A percentile compares a stretch with the other conserved stretches of the same genome.
Evolutionary conservation across 2,329 filamentous ascomycete genomes (phyloP).

Genomic region (Geoglossum cookeanum): DNA sequence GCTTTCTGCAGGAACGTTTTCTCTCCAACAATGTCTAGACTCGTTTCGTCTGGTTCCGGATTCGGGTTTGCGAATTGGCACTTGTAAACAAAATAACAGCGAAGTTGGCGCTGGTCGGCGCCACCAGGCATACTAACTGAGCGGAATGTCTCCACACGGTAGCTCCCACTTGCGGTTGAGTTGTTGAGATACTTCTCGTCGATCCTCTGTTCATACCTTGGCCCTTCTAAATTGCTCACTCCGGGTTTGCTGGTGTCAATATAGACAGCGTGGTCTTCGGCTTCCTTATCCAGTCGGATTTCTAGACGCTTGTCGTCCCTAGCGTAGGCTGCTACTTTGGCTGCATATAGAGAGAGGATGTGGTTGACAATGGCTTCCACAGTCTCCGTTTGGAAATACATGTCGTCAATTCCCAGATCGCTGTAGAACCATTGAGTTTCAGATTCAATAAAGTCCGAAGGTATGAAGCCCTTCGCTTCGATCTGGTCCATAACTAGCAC

Average conservation of each 20-base stretch:
- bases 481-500: constrained; percentile 61
- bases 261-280: constrained; percentile 86
- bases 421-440: constrained; percentile 97
- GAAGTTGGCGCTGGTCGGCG: constrained; percentile 60
- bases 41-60: constrained; percentile 58
- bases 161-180: constrained; percentile 49
- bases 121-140: constrained; percentile 61
- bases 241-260: constrained; percentile 94
- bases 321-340: constrained; percentile 85
- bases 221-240: constrained; percentile 53
- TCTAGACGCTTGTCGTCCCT: constrained; percentile 87
- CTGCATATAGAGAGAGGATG: constrained; percentile 89
- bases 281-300: constrained; percentile 91
- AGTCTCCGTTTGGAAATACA: constrained; percentile 86
- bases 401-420: constrained; percentile 91
- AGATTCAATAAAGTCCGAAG: constrained; percentile 58
- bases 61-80: constrained; percentile 69
- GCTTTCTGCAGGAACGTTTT: constrained; percentile 90
- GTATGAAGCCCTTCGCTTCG: constrained; percentile 67
- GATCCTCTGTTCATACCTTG: constrained; percentile 83
- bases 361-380: constrained; percentile 79
- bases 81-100: constrained; percentile 98
- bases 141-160: constrained; percentile 93
- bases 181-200: constrained; percentile 90
- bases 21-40: constrained; percentile 81